Evolutionary conservation across 192 early-diverging fungal genomes (phyloP), one percentile per base, ranked within the genome.

Genomic region (Lobosporangium transversale): DNA sequence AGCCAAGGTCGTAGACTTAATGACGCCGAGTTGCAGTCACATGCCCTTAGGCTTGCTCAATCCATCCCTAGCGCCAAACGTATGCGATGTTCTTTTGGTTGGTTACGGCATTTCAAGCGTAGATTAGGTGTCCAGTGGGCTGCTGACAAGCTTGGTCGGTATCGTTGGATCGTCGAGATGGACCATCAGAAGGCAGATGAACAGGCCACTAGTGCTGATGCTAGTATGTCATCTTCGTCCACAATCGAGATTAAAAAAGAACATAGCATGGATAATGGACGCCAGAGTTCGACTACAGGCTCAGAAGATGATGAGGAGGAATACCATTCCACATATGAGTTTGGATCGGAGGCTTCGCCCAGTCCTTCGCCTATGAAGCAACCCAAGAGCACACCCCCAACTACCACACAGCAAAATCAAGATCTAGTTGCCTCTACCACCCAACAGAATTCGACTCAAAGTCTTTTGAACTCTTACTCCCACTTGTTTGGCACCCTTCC

Each of bases 31-130:
- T 53, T 76, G 12, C 73, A 76, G 36, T 61, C 73, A 9, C 73
- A 76, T 52, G 73, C 73, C 36, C 58, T 76, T 17, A 58, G 73
- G 20, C 60, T 76, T 20, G 73, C 73, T 14, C 73, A 61, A 12
- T 66, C 58, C 32, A 76, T 76, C 35, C 73, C 73, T 15, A 76
- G 73, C n/a, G 73, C 73, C 1, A 76, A 53, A 7, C 63, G 73
- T 7, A 76, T 76, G 73, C 63, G 73, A 21, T 76, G 73, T 48
- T 76, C 73, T 27, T 76, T 76, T 56, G 73, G 73, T 17, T 76
- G 73, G 73, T 54, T 76, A 11, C 40, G 73, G 17, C 73, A 76
- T 43, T 76, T 76, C 73, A 76, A 76, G 64, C 52, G 73, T 7
- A 51, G 73, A 21, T 53, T 76, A 2, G 73, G 73, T 43, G 73